Percentiles rank a stretch among this genome's conserved stretches.
Evolutionary conservation across 2,329 filamentous ascomycete species (phyloP).

Genomic region (Cladobotryum protrusum): DNA sequence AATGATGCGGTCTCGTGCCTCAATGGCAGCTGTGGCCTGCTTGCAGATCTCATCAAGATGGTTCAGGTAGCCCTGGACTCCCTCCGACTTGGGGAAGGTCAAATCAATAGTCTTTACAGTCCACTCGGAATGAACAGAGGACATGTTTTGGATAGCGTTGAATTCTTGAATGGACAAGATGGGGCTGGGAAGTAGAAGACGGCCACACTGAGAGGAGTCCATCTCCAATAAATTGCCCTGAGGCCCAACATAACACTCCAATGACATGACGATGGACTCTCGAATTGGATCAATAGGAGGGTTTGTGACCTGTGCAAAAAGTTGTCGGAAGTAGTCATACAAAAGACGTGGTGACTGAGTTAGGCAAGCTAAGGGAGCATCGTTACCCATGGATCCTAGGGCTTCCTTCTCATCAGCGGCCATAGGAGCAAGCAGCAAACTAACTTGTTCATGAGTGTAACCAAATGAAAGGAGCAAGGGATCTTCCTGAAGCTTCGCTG

Average conservation of each 20-base stretch:
- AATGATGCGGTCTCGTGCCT: slow-evolving; percentile 77
- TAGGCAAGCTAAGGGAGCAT: slow-evolving; percentile 85
- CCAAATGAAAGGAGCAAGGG: slow-evolving; percentile 79
- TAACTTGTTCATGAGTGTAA: slow-evolving; percentile 94
- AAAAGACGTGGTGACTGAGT: slow-evolving; percentile 83
- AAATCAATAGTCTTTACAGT: slow-evolving; percentile 86
- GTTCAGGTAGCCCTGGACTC: slow-evolving; percentile 75
- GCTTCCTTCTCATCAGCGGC: slow-evolving; percentile 96
- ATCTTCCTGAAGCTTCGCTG: slow-evolving; percentile 72
- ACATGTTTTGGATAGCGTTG: slow-evolving; percentile 77
- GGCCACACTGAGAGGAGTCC: slow-evolving; percentile 80
- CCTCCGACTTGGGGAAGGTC: slow-evolving; percentile 83
- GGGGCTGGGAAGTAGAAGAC: slow-evolving; percentile 80
- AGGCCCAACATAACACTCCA: slow-evolving; percentile 92
- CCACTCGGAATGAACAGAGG: slow-evolving; percentile 68
- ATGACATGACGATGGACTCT: slow-evolving; percentile 96
- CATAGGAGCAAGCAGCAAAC: slow-evolving; percentile 87
- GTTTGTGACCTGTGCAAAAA: slow-evolving; percentile 97
- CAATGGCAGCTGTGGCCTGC: slow-evolving; percentile 75
- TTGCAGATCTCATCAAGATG: slow-evolving; percentile 86
- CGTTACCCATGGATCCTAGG: slow-evolving; percentile 95
- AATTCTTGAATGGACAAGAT: slow-evolving; percentile 87
- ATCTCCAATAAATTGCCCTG: slow-evolving; percentile 95
- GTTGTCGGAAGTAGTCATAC: slow-evolving; percentile 95
- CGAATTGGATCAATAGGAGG: slow-evolving; percentile 95